phyloP scores from a whole-genome alignment of 345 rosid species.

The Erysimum cheiranthoides region DNA sequence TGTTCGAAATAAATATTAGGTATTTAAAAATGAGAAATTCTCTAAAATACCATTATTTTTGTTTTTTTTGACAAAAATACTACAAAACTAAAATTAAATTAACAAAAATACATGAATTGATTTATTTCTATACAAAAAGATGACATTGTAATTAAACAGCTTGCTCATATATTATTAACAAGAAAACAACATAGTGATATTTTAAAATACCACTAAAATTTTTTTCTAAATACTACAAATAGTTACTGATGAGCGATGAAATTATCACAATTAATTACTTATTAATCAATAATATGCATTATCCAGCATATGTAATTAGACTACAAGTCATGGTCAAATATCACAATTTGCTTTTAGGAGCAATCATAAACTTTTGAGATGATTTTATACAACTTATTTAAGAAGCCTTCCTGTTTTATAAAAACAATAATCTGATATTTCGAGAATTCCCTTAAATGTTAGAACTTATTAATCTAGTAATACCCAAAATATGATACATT shows the following conservation, averaged over 20 bases:
- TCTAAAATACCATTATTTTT: no score
- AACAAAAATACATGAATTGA: background rate
- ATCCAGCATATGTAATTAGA: no score
- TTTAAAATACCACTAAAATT: no score
- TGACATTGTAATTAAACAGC: background rate
- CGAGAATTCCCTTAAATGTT: background rate
- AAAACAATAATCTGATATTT: background rate
- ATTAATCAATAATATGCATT: no score
- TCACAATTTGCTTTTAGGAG: background rate
- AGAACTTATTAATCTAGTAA: background rate
- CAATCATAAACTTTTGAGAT: background rate
- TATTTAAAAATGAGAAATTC: no score
- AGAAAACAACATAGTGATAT: background rate
- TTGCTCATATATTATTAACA: background rate
- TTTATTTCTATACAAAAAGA: background rate
- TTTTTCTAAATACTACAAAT: no score
- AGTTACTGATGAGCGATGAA: background rate
- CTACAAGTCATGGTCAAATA: background rate
- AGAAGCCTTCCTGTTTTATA: no score
- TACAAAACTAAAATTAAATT: no score
- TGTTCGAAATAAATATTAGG: background rate
- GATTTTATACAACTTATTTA: no score
- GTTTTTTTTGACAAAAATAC: no score
- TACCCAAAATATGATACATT: background rate
- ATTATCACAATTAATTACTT: background rate